These are phyloP conservation scores for Calonectria pseudoreteaudii DNA, from an alignment of 2,329 filamentous ascomycete genomes.

Conservation along the genomic window DNA sequence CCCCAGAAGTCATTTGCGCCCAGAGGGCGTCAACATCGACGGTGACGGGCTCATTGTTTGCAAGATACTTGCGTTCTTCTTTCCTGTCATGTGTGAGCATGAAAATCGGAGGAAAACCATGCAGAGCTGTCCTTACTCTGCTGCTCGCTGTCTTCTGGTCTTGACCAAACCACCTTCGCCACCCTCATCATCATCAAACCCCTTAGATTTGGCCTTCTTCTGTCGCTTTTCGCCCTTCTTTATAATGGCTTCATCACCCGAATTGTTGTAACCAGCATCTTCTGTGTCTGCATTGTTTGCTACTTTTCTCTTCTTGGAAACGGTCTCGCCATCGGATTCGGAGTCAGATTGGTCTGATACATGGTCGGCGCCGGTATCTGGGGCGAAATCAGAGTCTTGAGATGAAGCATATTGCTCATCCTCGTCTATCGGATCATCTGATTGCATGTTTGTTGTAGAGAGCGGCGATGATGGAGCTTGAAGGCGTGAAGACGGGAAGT, in stretches of 20 bases:
- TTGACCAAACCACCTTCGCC: conserved; percentile 75
- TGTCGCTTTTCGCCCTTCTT: conserved; percentile 68
- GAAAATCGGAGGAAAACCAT: not conserved
- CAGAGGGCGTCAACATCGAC: conserved; percentile 79
- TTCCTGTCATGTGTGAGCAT: conserved; percentile 55
- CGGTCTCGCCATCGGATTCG: conserved; percentile 51
- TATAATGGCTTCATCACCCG: conserved; percentile 79
- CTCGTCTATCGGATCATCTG: conserved; percentile 56
- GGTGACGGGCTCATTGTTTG: conserved; percentile 70
- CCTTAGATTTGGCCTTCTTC: conserved; percentile 57
- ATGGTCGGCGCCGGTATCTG: conserved; percentile 63
- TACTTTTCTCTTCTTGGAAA: conserved; percentile 40
- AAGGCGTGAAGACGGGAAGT: not conserved
- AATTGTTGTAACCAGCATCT: conserved; percentile 71
- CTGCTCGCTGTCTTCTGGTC: conserved; percentile 77
- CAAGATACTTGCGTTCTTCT: conserved; percentile 65
- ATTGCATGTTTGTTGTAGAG: conserved; percentile 52
- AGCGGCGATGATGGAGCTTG: not conserved
- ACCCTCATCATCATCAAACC: conserved; percentile 64
- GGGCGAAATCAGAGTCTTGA: conserved; percentile 80
- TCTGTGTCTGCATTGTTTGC: conserved; percentile 43
- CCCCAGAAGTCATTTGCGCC: conserved; percentile 71
- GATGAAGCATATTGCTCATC: conserved; percentile 75
- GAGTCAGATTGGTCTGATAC: conserved; percentile 65
- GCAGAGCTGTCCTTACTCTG: conserved; percentile 61